A percentile compares a stretch with the other conserved stretches of the same genome.
Conservation (phyloP, 352 stramenopile species). For the Phytophthora hybrid region DNA sequence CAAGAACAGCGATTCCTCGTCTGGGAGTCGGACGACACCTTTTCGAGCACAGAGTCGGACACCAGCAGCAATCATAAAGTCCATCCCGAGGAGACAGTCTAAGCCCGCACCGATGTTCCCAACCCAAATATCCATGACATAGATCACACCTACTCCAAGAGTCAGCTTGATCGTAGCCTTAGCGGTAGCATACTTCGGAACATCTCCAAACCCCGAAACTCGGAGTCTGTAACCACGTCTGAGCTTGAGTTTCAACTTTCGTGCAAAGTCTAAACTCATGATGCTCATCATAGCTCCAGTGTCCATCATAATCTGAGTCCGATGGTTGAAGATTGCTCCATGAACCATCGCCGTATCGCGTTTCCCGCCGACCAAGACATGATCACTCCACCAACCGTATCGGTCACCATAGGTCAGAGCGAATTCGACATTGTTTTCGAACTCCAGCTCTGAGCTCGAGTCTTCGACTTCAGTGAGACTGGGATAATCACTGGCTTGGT, state of each 20-base stretch:
- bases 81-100: too few species aligned
- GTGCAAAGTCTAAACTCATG: neutral
- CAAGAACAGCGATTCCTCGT: too few species aligned
- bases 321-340: too few species aligned
- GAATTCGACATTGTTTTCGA: neutral
- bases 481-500: too few species aligned
- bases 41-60: too few species aligned
- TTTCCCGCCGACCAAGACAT: too few species aligned
- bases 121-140: too few species aligned
- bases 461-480: neutral
- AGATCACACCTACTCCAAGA: neutral
- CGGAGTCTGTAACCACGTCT: neutral
- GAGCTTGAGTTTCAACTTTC: neutral
- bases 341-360: too few species aligned
- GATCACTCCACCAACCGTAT: neutral
- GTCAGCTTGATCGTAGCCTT: neutral
- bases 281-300: neutral
- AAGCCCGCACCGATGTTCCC: too few species aligned
- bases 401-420: neutral
- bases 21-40: too few species aligned
- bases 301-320: neutral
- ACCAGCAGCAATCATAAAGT: too few species aligned
- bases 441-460: neutral
- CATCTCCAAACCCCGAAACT: neutral
- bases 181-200: neutral